These are phyloP conservation scores for Zasmidium citrigriseum DNA, from an alignment of 2,329 filamentous ascomycete genomes.

Conservation along the genomic window DNA sequence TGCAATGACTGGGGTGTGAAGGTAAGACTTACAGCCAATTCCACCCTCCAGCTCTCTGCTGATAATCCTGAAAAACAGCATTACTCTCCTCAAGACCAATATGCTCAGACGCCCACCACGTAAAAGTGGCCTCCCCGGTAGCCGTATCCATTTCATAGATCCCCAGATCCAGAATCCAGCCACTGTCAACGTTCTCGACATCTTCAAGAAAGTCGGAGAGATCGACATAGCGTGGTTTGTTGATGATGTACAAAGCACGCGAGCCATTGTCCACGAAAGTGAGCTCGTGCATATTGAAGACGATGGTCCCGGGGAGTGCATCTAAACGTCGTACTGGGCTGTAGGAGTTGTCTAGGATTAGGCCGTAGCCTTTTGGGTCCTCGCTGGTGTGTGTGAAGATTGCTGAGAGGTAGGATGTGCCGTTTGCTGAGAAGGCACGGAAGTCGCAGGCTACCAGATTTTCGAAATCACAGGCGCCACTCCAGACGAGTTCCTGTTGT, in stretches of 20 bases:
- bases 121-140: conserved; percentile 34
- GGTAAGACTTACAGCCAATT: conserved; percentile 15
- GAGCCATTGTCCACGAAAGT: conserved; percentile 36
- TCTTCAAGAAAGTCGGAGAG: not conserved
- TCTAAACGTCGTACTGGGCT: not conserved
- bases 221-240: not conserved
- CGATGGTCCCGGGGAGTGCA: not conserved
- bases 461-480: not conserved
- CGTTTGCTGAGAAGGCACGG: not conserved
- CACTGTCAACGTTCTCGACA: not conserved
- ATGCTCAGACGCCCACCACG: conserved; percentile 38
- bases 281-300: conserved; percentile 41
- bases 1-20: not conserved
- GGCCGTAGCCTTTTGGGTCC: not conserved
- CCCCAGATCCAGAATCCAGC: conserved; percentile 9
- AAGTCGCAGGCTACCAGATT: not conserved
- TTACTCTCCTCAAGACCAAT: conserved; percentile 36
- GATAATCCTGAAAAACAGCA: not conserved
- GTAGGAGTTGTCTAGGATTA: not conserved
- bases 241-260: conserved; percentile 28
- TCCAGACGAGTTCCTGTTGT: not conserved
- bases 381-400: not conserved
- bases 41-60: conserved; percentile 11
- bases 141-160: conserved; percentile 34
- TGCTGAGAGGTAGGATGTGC: not conserved